Evolutionary conservation across 805 yeast genomes (phyloP).

Genomic region (Pichia nanzhaoensis): DNA sequence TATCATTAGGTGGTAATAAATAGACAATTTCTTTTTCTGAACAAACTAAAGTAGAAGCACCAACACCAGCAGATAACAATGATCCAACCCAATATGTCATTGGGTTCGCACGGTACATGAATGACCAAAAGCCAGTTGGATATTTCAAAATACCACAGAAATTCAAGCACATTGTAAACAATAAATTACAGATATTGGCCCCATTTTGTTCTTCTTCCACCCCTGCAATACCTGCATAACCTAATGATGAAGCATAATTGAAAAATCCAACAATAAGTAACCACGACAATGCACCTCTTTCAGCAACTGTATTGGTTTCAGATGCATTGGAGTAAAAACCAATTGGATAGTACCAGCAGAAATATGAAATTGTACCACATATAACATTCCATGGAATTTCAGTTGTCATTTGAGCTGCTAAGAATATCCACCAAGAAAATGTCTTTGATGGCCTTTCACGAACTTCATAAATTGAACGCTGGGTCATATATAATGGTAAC

Average conservation of each 20-base stretch:
- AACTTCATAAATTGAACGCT: slow-evolving; percentile 62
- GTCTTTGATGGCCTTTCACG: slow-evolving; percentile 71
- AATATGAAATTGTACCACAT: slow-evolving; percentile 56
- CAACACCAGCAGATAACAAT: slow-evolving; percentile 49
- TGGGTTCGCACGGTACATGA: slow-evolving; percentile 72
- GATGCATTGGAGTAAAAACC: slow-evolving; percentile 57
- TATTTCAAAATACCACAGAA: slow-evolving; percentile 75
- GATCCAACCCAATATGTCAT: slow-evolving; percentile 59
- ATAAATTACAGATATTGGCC: slow-evolving; percentile 49
- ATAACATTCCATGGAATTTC: slow-evolving; percentile 61
- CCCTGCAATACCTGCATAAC: slow-evolving; percentile 53
- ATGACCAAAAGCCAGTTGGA: slow-evolving; percentile 65
- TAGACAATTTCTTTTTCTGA: slow-evolving; percentile 39
- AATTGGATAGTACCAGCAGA: slow-evolving; percentile 68
- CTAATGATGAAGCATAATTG: slow-evolving; percentile 51
- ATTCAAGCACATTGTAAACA: slow-evolving; percentile 56
- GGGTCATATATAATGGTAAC: slow-evolving; percentile 53
- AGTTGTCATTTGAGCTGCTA: slow-evolving; percentile 53
- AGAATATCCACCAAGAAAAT: slow-evolving; percentile 58
- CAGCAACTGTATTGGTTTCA: slow-evolving; percentile 37
- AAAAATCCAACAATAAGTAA: slow-evolving; percentile 38
- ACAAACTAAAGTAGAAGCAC: slow-evolving; percentile 43
- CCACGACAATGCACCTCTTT: slow-evolving; percentile 52
- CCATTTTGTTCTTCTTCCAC: slow-evolving; percentile 55
- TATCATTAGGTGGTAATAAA: slow-evolving; percentile 47